phyloP scores from a whole-genome alignment of 352 stramenopile genomes.

The Globisporangium middletonii region DNA sequence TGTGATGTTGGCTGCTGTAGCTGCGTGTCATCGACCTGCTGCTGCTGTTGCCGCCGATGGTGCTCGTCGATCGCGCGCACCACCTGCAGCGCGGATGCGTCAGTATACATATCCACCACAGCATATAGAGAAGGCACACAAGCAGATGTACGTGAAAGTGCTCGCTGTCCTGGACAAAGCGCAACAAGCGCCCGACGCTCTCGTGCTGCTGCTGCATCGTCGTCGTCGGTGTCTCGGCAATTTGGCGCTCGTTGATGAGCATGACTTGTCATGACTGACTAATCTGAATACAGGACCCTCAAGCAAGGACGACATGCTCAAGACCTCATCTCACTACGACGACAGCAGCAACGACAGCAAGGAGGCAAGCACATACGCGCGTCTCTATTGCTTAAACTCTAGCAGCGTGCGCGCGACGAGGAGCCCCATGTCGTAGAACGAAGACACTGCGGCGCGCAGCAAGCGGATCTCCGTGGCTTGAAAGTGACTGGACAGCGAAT shows the following conservation, averaged over 20 bases:
- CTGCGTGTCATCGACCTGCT: no score
- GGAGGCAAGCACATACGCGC: not conserved
- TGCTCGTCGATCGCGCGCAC: slow-evolving; percentile 29
- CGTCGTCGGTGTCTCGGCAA: not conserved
- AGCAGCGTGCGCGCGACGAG: slow-evolving; percentile 69
- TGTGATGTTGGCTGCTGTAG: slow-evolving; percentile 3
- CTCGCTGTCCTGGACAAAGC: slow-evolving; percentile 28
- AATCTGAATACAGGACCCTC: slow-evolving; percentile 5
- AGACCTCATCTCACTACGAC: not conserved
- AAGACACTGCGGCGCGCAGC: slow-evolving; percentile 77
- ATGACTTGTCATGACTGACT: not conserved
- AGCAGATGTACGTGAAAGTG: slow-evolving; percentile 31
- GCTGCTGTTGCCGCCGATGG: not conserved
- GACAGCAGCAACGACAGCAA: not conserved
- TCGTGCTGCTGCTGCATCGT: slow-evolving; percentile 11
- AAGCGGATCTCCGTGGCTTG: slow-evolving; percentile 78
- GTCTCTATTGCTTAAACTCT: slow-evolving; percentile 77
- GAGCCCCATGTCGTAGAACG: slow-evolving; percentile 85
- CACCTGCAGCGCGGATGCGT: slow-evolving; percentile 18
- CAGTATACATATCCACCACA: not conserved
- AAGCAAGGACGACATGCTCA: not conserved
- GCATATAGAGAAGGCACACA: no score
- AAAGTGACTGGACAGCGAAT: slow-evolving; percentile 46
- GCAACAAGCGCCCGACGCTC: slow-evolving; percentile 36
- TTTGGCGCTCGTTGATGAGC: not conserved